phyloP scores from a whole-genome alignment of 495 filamentous ascomycete genomes.

The Neurospora sp. region DNA sequence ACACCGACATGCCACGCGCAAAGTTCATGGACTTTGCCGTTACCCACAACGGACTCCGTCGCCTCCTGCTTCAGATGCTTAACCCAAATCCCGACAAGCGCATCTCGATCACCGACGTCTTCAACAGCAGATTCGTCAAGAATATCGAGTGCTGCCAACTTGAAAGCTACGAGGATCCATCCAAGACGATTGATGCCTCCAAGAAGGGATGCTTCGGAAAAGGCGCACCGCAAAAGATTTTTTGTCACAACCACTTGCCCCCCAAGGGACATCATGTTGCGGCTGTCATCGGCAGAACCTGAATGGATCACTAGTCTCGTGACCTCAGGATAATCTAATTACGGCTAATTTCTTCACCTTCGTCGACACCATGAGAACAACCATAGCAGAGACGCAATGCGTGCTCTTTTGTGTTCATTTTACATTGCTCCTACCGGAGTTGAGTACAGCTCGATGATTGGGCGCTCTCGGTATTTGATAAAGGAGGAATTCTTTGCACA shows the following conservation, averaged over 20 bases:
- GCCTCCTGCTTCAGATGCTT: constrained; percentile 64
- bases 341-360: background rate
- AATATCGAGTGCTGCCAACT: constrained; percentile 61
- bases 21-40: constrained; percentile 37
- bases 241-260: constrained; percentile 40
- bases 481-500: background rate
- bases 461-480: background rate
- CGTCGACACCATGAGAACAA: background rate
- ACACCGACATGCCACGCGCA: constrained; percentile 42
- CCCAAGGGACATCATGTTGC: constrained; percentile 20
- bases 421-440: background rate
- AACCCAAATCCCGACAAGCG: constrained; percentile 60
- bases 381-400: background rate
- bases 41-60: constrained; percentile 45
- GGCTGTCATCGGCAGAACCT: background rate
- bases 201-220: constrained; percentile 36
- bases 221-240: constrained; percentile 30
- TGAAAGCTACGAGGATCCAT: constrained; percentile 47
- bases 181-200: constrained; percentile 37
- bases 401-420: background rate
- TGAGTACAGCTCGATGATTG: background rate
- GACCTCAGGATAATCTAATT: background rate
- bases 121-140: constrained; percentile 55
- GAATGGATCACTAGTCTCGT: background rate
- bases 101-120: constrained; percentile 49